These are phyloP conservation scores for Jaapia argillacea DNA, from an alignment of 768 basidiomycete species.

Conservation along the genomic window DNA sequence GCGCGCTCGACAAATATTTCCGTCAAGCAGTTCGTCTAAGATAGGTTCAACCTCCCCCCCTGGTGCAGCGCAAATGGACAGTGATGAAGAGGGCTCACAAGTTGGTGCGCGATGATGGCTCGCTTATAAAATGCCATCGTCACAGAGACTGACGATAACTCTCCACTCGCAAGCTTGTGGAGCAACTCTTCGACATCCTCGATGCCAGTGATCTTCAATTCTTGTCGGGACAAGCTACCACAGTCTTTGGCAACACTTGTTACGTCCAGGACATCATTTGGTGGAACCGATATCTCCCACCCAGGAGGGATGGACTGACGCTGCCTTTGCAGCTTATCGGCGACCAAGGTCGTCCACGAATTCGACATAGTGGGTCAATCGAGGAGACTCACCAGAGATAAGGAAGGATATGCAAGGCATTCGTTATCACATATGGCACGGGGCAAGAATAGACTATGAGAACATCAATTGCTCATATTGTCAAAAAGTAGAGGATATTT, in stretches of 20 bases:
- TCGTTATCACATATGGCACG: too few species aligned
- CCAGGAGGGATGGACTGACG: constrained; percentile 46
- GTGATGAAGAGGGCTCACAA: constrained; percentile 46
- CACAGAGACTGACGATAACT: constrained; percentile 56
- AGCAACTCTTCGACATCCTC: constrained; percentile 40
- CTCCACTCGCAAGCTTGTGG: constrained; percentile 34
- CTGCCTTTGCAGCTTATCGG: constrained; percentile 44
- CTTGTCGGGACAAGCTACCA: constrained; percentile 41
- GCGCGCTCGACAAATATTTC: constrained; percentile 77
- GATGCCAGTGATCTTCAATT: constrained; percentile 48
- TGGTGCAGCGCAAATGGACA: too few species aligned
- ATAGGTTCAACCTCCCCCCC: not conserved
- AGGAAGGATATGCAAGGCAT: too few species aligned
- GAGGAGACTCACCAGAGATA: too few species aligned
- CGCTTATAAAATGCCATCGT: constrained; percentile 69
- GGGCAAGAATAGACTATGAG: too few species aligned
- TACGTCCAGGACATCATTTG: constrained; percentile 37
- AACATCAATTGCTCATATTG: too few species aligned
- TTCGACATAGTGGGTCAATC: too few species aligned
- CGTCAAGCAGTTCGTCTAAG: constrained; percentile 72
- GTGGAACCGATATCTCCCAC: constrained; percentile 43
- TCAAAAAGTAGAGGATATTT: too few species aligned
- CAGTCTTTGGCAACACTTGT: constrained; percentile 39
- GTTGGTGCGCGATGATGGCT: constrained; percentile 71
- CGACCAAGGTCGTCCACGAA: constrained; percentile 41